Percentiles rank a stretch among this genome's conserved stretches.
phyloP scores from a whole-genome alignment of 2,329 filamentous ascomycete species.

The Trichophyton schoenleinii region DNA sequence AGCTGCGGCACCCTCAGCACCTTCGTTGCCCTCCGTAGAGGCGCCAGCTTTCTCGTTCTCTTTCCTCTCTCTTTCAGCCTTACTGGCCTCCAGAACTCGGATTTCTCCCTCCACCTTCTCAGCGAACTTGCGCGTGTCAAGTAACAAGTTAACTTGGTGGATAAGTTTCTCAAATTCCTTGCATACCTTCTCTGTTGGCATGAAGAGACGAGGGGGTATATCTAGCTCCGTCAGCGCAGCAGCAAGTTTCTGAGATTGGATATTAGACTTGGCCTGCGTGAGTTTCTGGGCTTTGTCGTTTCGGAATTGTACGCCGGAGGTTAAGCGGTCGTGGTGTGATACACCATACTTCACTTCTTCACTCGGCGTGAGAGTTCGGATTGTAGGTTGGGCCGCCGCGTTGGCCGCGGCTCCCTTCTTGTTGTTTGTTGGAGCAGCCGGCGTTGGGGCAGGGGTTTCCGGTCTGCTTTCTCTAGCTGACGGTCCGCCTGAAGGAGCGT shows the following conservation, averaged over 20 bases:
- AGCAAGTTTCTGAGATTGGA: slow-evolving; percentile 38
- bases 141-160: slow-evolving; percentile 34
- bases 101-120: slow-evolving; percentile 39
- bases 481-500: slow-evolving; percentile 20
- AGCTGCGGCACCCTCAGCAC: slow-evolving; percentile 13
- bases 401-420: slow-evolving; percentile 30
- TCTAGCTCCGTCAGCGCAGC: slow-evolving; percentile 37
- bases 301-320: slow-evolving; percentile 78
- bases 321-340: slow-evolving; percentile 69
- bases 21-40: slow-evolving; percentile 20
- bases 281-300: slow-evolving; percentile 45
- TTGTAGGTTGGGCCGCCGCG: slow-evolving; percentile 39
- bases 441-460: slow-evolving; percentile 23
- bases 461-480: slow-evolving; percentile 25
- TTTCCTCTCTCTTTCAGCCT: slow-evolving; percentile 29
- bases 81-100: slow-evolving; percentile 33
- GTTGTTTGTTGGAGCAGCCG: slow-evolving; percentile 24
- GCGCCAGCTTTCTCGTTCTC: slow-evolving; percentile 18
- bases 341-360: slow-evolving; percentile 76
- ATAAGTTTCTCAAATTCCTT: slow-evolving; percentile 39
- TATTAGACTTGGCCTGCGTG: slow-evolving; percentile 39
- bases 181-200: slow-evolving; percentile 39
- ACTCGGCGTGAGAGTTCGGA: slow-evolving; percentile 59
- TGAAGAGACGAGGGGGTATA: slow-evolving; percentile 35
- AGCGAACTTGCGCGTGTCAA: slow-evolving; percentile 36